Base-by-base conservation (phyloP, 495 filamentous ascomycete genomes). In the Bacidia rubella region DNA sequence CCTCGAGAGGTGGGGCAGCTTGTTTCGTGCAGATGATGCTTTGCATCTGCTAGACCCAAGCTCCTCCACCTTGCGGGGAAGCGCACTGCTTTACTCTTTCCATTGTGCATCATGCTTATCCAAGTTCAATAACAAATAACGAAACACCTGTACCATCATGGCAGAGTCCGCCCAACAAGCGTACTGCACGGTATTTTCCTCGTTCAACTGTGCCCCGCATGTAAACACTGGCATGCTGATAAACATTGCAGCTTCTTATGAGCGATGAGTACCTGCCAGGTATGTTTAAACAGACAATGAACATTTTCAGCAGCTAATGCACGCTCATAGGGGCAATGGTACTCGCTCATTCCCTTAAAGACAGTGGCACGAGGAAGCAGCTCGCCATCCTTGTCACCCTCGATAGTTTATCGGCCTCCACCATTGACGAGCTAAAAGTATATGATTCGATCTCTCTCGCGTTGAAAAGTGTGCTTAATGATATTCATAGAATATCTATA, bases 211-310 rank as follows among this genome's bases (percentile, higher is more conserved):
- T 50, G 27, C 47, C 11, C 1, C 47, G 4, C 7, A 5, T 3
- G 19, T 17, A 22, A 22, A 17, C 17, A 22, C 12, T 9, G 41
- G 9, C 48, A 53, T 55, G 1, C 52, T 64, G 12, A 52, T 2
- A 49, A 21, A 56, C 46, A 47, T 20, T 62, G 32, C 58, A 94
- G 87, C 86, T 97, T 65, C 78, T 98, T 47, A 70, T 92, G 69
- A 93, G 81, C 64, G 88, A 98, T 69, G 69, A 73, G 57, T 98
- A 97, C 66, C 77, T 98, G 26, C 90, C 90, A 63, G 90, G 90
- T 94, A 42, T 45, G 48, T 47, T 53, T 46, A 15, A n/a, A 47
- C 48, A 43, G 10, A 11, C 42, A 46, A 35, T 42, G 17, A 12
- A 41, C 35, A 20, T 10, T 49, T n/a, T 23, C 21, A 29, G 44